Evolutionary conservation across 148 eudicot species (phyloP), one percentile per base, ranked within the genome.

Genomic region (Limonium bicolor): DNA sequence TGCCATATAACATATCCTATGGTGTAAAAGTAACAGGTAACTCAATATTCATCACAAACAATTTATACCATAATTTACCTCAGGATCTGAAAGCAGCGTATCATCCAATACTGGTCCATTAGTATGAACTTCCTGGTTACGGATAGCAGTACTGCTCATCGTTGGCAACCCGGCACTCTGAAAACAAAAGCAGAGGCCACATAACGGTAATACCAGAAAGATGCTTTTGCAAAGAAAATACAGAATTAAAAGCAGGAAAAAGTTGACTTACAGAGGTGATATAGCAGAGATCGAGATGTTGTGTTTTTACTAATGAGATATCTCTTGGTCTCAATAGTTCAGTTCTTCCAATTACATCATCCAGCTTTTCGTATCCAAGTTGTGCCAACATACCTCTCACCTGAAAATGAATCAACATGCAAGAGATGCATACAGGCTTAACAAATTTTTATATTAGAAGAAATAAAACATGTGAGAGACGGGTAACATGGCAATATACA

Each of bases 371-470:
- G 53, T 70, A 90, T 27, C 99, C 99, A 70, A 90, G 57, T 63
- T 90, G 95, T 34, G 99, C 99, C 82, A 90, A 64, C 47, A 76
- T 74, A 54, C 99, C 95, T 66, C 99, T 68, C 26, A 85, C 95
- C 97, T 88, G 73, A 40, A 37, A 50, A 63, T 51, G 12, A 40
- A 40, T 18, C 6, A 40, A 32, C 36, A 32, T 32, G 36, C 14
- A 15, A 2, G 14, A 32, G 6, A 32, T 12, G 36, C 11, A 15
- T 32, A 15, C 36, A 6, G 36, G 11, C 11, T 6, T 6, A 32
- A 32, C 13, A 10, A 32, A 32, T 2, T 32, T 32, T 10, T 32
- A 2, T 10, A 32, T 2, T n/a, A n/a, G n/a, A n/a, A n/a, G n/a
- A n/a, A n/a, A n/a, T n/a, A n/a, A n/a, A n/a, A n/a, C n/a, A n/a